A percentile compares a stretch with the other conserved stretches of the same genome.
Conservation (phyloP, 106 monocot genomes). For the Chionographis japonica region DNA sequence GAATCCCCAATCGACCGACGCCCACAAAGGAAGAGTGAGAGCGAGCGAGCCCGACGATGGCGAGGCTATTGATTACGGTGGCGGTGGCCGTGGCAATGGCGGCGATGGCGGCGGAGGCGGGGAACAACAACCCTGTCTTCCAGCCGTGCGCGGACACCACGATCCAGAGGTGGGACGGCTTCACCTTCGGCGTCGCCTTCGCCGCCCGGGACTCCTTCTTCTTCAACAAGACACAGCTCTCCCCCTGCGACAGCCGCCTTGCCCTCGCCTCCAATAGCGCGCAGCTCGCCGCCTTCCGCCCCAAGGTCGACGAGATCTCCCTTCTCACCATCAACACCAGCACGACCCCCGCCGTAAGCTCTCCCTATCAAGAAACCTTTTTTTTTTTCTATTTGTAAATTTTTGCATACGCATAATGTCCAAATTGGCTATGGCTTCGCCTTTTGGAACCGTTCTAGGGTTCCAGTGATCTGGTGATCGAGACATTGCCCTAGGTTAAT, state of each 20-base stretch:
- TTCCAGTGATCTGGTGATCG: too few species aligned
- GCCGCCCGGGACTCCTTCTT: conserved; percentile 4
- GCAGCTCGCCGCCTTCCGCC: conserved; percentile 50
- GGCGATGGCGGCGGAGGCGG: neutral
- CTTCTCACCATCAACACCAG: conserved; percentile 83
- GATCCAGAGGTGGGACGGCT: conserved; percentile 20
- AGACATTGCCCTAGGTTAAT: too few species aligned
- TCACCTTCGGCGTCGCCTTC: conserved; percentile 25
- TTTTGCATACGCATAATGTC: too few species aligned
- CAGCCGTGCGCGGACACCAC: conserved; percentile 27
- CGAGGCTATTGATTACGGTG: neutral
- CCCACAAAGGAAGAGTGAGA: conserved; percentile 1
- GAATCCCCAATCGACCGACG: neutral
- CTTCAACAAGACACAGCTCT: conserved; percentile 10
- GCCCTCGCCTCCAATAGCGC: conserved; percentile 6
- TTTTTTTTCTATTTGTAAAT: neutral
- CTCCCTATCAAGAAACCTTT: neutral
- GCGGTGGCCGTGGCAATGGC: neutral
- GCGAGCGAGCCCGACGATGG: too few species aligned
- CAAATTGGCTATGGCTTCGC: too few species aligned
- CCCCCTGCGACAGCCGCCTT: conserved; percentile 25
- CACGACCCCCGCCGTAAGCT: conserved; percentile 27
- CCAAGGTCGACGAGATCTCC: conserved; percentile 93
- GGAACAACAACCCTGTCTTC: conserved; percentile 12
- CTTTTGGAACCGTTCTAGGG: too few species aligned